Base-by-base conservation (phyloP, 257 asterid species). In the Solanum chmielewskii region DNA sequence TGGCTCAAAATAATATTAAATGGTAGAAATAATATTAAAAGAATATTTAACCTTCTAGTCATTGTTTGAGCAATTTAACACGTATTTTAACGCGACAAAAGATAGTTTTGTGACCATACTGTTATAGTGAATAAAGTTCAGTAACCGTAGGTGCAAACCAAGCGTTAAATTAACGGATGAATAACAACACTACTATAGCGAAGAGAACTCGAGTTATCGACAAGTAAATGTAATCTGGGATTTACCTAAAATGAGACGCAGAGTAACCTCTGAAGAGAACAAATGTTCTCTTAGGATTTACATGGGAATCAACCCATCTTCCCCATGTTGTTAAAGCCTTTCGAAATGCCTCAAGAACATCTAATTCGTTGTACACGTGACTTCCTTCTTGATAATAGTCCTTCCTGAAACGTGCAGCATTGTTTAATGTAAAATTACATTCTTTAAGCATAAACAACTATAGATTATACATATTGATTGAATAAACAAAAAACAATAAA, bases 231-330 rank as follows among this genome's bases (percentile, higher is more conserved):
- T 77, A 77, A n/a, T 15, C n/a, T 15, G 0, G 66, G 64, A 16
- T 45, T 45, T 89, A 93, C 98, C 98, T 94, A 94, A 94, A 95
- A 90, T 95, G 98, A 76, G 97, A 89, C 49, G 93, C 91, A 0
- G 98, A 93, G 86, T 93, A 95, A 41, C 96, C 94, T 91, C 98
- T 89, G 83, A 93, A 93, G 92, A 95, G 91, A 87, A 95, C 97
- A 33, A 83, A 89, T 35, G 95, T 93, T 85, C 89, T 95, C 37
- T 5, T 29, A 10, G 94, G 92, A 90, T 93, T 88, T 80, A 95
- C 64, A 56, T 93, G 91, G 88, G 93, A 75, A 87, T 95, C 94
- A 29, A 95, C 84, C 97, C 97, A 95, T 89, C 90, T 91, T 70
- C 93, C 91, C 98, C 97, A 95, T 12, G 97, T 95, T 42, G 92